Evolutionary conservation across 2,329 filamentous ascomycete genomes (phyloP), one percentile per base, ranked within the genome.

Genomic region (Metarhizium rileyi): DNA sequence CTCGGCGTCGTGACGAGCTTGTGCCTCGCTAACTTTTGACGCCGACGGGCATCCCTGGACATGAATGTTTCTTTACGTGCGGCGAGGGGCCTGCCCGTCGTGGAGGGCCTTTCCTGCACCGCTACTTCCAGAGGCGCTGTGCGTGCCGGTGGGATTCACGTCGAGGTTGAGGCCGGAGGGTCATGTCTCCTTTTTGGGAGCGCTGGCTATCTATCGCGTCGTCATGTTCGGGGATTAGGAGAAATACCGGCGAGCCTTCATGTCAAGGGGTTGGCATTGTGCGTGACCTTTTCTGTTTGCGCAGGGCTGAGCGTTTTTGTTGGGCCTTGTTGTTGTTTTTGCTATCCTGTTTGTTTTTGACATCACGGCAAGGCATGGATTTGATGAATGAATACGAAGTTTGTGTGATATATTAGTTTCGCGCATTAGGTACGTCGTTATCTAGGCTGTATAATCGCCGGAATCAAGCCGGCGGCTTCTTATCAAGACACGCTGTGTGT

Each of bases 141-240:
- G 50, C 6, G 51, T 28, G 5, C 23, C 62, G 5, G 61, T 63
- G 5, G 67, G 56, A 1, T 65, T 68, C 40, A 52, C 63, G 5
- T 69, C 63, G 61, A 67, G 66, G 63, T 61, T 64, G 50, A 57
- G 56, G 22, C 63, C 65, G 3, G 40, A 35, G 2, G 50, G 49
- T 7, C 55, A 58, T n/a, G n/a, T 30, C 64, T 5, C 50, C 57
- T 4, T 61, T 66, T 28, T 53, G 48, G 5, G 57, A 64, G 53
- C 55, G 61, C 26, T 67, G 63, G 63, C 49, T 66, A 6, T 59
- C 59, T 26, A 28, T 54, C 59, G 12, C 60, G 65, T 67, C 7
- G 52, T 70, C 52, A 69, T 70, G 67, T 66, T 67, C 38, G 60
- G 62, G 45, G 63, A 65, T 49, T 68, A 57, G 48, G 36, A 12